These are phyloP conservation scores for Pezicula carpinea DNA, from an alignment of 2,329 filamentous ascomycete genomes.

Conservation along the genomic window DNA sequence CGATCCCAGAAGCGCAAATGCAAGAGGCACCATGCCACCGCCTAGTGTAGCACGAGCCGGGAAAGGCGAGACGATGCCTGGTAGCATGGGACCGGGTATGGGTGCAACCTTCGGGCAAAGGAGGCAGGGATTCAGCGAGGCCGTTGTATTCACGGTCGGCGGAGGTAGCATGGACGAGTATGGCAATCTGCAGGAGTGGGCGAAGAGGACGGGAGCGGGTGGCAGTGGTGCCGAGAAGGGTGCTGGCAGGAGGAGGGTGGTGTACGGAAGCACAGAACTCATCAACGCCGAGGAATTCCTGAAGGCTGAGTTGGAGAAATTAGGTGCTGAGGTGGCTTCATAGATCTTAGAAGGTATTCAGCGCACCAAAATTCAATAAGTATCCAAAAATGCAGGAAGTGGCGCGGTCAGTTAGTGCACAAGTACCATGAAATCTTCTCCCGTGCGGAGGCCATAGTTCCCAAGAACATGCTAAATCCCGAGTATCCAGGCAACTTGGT, in stretches of 20 bases:
- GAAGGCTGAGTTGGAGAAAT: conserved; percentile 54
- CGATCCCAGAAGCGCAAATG: conserved; percentile 89
- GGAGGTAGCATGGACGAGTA: conserved; percentile 99
- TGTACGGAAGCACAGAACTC: conserved; percentile 91
- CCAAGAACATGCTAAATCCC: too few species aligned
- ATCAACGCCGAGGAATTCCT: conserved; percentile 66
- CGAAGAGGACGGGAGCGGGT: conserved; percentile 61
- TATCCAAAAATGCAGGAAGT: too few species aligned
- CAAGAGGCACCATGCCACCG: conserved; percentile 84
- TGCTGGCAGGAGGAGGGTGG: conserved; percentile 71
- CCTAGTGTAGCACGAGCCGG: conserved; percentile 52
- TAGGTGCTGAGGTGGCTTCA: conserved; percentile 47
- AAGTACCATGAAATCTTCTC: too few species aligned
- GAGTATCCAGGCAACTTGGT: too few species aligned
- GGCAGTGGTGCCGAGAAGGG: conserved; percentile 39
- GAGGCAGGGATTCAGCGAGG: conserved; percentile 82
- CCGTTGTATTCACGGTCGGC: conserved; percentile 90
- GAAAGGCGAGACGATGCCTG: conserved; percentile 37
- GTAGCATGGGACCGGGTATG: conserved; percentile 52
- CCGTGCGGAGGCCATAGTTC: too few species aligned
- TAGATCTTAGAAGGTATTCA: not conserved
- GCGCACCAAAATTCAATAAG: not conserved
- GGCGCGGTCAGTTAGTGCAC: too few species aligned
- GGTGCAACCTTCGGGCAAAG: conserved; percentile 86
- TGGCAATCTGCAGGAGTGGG: conserved; percentile 96